Evolutionary conservation across 495 filamentous ascomycete genomes (phyloP), one percentile per base, ranked within the genome.

Genomic region (Lepraria neglecta): DNA sequence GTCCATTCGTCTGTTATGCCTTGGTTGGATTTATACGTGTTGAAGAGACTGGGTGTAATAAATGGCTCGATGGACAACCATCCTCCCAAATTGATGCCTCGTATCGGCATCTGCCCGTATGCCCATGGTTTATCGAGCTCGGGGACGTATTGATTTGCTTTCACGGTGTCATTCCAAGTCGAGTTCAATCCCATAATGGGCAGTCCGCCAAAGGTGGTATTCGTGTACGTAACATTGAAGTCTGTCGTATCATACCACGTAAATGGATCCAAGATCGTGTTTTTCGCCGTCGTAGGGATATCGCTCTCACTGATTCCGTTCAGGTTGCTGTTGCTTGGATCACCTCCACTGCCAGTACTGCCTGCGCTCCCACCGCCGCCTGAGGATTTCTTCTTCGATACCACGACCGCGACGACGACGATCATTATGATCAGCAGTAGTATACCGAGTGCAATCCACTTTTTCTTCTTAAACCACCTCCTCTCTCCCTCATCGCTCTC

Each of bases 61-160:
- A 95, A 96, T 0, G 95, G 95, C 65, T 99, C 95, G 9, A 99
- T 75, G 0, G 86, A 88, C 3, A 99, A 80, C 95, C 94, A 99
- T 31, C 95, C 95, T 42, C 95, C 94, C 4, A 97, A 66, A 70
- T 97, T 99, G 27, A 97, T 88, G 3, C 95, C 95, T 1, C 92
- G 83, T 30, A 94, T 90, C 6, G 91, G 91, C 52, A 75, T 82
- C 3, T 80, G 82, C 1, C 88, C 83, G 69, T 97, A 99, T n/a
- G 83, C 76, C 61, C 80, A 82, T 0, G 66, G 58, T 63, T 94
- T 76, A 59, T 90, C 82, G 14, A 99, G 77, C 1, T 89, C 75
- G 17, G 91, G 90, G 0, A 91, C 89, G 46, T 90, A 84, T 17
- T 81, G 77, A 69, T 97, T 97, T 17, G 94, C 81, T 53, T 78